Base-by-base conservation (phyloP, 1,284 basidiomycete genomes). In the Sporisorium exsertum region DNA sequence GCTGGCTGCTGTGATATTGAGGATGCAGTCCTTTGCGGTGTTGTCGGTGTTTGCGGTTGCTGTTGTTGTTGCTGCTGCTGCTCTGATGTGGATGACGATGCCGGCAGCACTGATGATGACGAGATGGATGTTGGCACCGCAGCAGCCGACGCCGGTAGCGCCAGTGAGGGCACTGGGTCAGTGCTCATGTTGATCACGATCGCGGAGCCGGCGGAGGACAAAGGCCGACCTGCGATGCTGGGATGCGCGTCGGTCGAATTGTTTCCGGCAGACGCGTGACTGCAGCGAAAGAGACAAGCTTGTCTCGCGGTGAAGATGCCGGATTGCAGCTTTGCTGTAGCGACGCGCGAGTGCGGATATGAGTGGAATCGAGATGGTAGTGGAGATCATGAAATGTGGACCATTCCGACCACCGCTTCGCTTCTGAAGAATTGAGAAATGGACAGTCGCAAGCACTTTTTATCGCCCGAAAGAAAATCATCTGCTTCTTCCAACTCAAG, bases 71-170 rank as follows among this genome's bases (percentile, higher is more conserved):
- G 58, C 35, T 64, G 40, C 4, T 43, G 40, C 40, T 43, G 70
- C 9, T 67, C 60, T 40, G 60, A 35, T 45, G 55, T 16, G 13
- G 18, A 5, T 20, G 52, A 24, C 45, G 40, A 13, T 15, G 53
- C 49, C 5, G 50, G 18, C 43, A 49, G 49, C 18, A 47, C 32
- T 9, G 64, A 15, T 3, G 57, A 26, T n/a, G 47, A 37, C 4
- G 49, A 10, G 10, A 5, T 46, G 4, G 60, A 22, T 12, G 53
- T 12, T 5, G 63, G 16, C 13, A 53, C 33, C 6, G 53, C 18
- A 1, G 58, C 22, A 4, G 64, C 69, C 26, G 69, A 52, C 51
- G 69, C 63, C 45, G 68, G 68, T 33, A 71, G 51, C 37, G 68
- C 58, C 46, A 72, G 42, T 12, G 59, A 72, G 13, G 69, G 56